These are phyloP conservation scores for Rhizopogon sp. DNA, from an alignment of 768 basidiomycete species.

Conservation along the genomic window DNA sequence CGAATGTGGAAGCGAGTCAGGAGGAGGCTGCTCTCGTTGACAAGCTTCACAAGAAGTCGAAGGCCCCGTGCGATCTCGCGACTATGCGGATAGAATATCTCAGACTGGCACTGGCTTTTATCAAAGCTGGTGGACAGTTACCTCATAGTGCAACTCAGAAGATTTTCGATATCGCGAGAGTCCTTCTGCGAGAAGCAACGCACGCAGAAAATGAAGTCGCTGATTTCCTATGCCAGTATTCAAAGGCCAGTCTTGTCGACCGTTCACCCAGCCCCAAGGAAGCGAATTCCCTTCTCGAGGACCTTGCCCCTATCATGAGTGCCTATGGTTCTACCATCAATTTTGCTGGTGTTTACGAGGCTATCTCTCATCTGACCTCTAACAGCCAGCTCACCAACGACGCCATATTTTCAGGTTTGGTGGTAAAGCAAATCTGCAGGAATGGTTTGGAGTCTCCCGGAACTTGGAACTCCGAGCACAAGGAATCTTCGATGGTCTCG, in stretches of 20 bases:
- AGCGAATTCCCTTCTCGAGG: conserved; percentile 46
- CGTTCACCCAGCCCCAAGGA: conserved; percentile 45
- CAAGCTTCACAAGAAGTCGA: conserved; percentile 36
- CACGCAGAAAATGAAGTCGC: conserved; percentile 37
- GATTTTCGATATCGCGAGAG: conserved; percentile 50
- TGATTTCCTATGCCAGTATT: conserved; percentile 49
- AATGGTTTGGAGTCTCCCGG: conserved; percentile 39
- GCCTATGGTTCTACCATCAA: conserved; percentile 45
- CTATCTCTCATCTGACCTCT: conserved; percentile 39
- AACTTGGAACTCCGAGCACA: conserved; percentile 23
- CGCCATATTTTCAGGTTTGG: conserved; percentile 39
- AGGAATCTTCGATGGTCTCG: conserved; percentile 27
- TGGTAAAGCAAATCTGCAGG: conserved; percentile 41
- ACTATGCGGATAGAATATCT: conserved; percentile 67
- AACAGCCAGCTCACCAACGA: conserved; percentile 50
- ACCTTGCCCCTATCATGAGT: conserved; percentile 52
- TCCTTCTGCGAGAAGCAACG: conserved; percentile 50
- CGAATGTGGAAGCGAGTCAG: conserved; percentile 4
- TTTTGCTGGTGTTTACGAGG: conserved; percentile 53
- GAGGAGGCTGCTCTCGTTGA: conserved; percentile 29
- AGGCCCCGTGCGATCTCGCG: conserved; percentile 46
- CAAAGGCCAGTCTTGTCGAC: conserved; percentile 40
- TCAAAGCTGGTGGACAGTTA: conserved; percentile 43
- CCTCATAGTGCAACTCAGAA: conserved; percentile 36
- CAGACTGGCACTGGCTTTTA: conserved; percentile 44